Evolutionary conservation across 192 early-diverging fungal species (phyloP).

Genomic region (Spizellomyces sp.): DNA sequence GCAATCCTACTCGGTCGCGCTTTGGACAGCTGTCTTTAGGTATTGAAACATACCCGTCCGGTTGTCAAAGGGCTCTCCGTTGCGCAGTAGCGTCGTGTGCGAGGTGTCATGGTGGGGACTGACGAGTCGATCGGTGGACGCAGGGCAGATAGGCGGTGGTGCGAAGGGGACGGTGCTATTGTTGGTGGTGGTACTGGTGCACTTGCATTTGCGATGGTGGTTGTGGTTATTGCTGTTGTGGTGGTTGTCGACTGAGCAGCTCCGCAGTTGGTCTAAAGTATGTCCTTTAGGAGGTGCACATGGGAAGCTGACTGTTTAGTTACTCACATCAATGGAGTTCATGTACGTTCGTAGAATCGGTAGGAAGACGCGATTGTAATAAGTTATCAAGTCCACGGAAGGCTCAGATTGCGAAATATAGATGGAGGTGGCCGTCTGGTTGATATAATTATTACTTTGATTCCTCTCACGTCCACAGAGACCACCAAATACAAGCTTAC

Average conservation of each 20-base stretch:
- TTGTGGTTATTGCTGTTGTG: neutral
- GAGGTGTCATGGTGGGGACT: slow-evolving; percentile 13
- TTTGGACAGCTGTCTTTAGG: too few relatives aligned
- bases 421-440: slow-evolving; percentile 10
- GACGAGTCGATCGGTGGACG: neutral
- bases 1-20: neutral
- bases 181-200: neutral
- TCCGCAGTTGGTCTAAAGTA: neutral
- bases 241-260: neutral
- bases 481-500: neutral
- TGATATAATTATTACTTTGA: neutral
- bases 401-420: neutral
- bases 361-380: slow-evolving; percentile 21
- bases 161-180: neutral
- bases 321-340: neutral
- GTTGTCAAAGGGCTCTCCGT: slow-evolving; percentile 15
- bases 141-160: neutral
- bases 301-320: neutral
- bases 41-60: neutral
- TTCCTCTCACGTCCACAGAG: neutral
- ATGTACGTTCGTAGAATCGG: slow-evolving; percentile 7
- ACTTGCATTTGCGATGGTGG: neutral
- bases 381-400: slow-evolving; percentile 1
- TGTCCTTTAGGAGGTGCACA: neutral
- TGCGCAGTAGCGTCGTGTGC: slow-evolving; percentile 3